Conservation (phyloP, 768 basidiomycete genomes). For the Psilocybe azurescens region DNA sequence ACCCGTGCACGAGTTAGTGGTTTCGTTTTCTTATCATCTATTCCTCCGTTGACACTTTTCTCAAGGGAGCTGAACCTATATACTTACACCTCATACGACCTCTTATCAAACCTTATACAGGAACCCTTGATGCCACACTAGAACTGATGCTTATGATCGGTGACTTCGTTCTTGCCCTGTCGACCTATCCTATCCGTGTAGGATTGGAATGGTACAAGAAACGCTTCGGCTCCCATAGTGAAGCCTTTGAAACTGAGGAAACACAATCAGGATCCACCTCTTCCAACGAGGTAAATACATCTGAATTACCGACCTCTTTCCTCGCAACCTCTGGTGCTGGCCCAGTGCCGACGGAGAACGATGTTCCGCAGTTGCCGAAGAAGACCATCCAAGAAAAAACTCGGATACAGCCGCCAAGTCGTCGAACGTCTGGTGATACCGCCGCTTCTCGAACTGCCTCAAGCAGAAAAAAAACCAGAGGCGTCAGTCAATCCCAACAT, state of each 20-base stretch:
- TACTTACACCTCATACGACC: conserved; percentile 84
- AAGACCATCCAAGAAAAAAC: not conserved
- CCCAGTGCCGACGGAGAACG: not conserved
- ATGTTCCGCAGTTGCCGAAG: not conserved
- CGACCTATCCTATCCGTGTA: conserved; percentile 43
- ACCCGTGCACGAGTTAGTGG: conserved; percentile 73
- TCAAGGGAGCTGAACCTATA: conserved; percentile 84
- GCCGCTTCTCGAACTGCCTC: not conserved
- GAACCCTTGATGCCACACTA: conserved; percentile 66
- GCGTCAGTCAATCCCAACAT: not conserved
- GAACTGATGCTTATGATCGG: conserved; percentile 67
- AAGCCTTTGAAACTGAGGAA: conserved; percentile 28
- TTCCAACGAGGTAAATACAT: conserved; percentile 26
- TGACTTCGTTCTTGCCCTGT: conserved; percentile 58
- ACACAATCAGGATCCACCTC: conserved; percentile 20
- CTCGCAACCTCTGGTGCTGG: conserved; percentile 20
- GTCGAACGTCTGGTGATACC: conserved; percentile 9
- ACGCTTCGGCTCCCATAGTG: conserved; percentile 24
- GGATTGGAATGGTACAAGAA: conserved; percentile 42
- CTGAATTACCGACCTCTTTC: conserved; percentile 27
- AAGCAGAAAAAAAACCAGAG: conserved; percentile 2
- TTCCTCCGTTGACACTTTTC: not conserved
- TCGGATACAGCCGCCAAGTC: conserved; percentile 5
- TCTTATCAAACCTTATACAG: conserved; percentile 73
- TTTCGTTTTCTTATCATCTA: not conserved